Base-by-base conservation (phyloP, 345 rosid species). In the Aethionema arabicum region DNA sequence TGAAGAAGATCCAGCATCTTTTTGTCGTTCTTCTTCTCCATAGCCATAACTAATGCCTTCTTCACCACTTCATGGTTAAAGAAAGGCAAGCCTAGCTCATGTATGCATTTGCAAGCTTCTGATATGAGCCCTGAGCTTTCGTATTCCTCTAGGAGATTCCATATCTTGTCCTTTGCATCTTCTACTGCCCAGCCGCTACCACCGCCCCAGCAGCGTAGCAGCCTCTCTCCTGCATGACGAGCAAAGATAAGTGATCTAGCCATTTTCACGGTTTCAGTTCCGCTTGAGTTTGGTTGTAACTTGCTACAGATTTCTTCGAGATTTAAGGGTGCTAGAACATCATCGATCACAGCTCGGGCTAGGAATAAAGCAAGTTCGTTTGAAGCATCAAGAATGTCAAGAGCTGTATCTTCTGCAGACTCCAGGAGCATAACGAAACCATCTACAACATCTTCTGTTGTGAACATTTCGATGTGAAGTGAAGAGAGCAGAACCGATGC, bases 121-220 rank as follows among this genome's bases (percentile, higher is more conserved):
- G 67, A 68, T 5, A 87, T 78, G 13, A 82, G 88, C 7, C 95
- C 90, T 8, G 90, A 84, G 41, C 82, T 82, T 72, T 83, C 95
- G 6, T 77, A 90, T 75, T 90, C 97, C 77, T 87, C 95, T 41
- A 90, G 72, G 3, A 90, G 83, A 79, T 85, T 83, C 57, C 74
- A 33, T 71, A 90, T 87, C 83, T 86, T 90, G 80, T 90, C 95
- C 76, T 90, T 90, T 2, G 95, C 97, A 59, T 90, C 97, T 80
- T 90, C 97, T 15, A 90, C 90, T 3, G 92, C 97, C 97, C 97
- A 90, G 12, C 96, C 95, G 6, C 87, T 86, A 37, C 97, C 97
- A 48, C 95, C 97, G 39, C 97, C 97, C 97, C 97, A 90, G 65
- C 97, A 86, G 72, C 97, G 74, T 52, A 90, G 77, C 72, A 90